Evolutionary conservation across 768 basidiomycete genomes (phyloP).

Genomic region (Pleurotus sapidus): DNA sequence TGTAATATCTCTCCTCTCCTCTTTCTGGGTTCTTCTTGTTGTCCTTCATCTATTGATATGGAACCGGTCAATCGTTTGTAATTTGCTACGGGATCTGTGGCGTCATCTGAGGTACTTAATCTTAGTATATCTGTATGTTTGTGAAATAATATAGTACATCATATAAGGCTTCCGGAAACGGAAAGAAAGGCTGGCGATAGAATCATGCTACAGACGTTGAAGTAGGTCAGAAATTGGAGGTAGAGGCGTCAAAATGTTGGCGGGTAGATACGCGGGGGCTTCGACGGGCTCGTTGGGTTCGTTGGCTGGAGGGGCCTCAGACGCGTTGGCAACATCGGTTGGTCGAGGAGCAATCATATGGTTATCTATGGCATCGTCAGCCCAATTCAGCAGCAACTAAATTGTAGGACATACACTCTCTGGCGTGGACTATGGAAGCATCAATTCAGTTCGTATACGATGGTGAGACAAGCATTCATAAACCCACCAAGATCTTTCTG

Average conservation of each 20-base stretch:
- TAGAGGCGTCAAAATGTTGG: neutral
- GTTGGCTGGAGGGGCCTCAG: neutral
- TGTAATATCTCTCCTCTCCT: too few species aligned
- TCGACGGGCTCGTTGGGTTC: neutral
- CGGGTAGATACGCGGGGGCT: neutral
- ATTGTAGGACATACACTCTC: slow-evolving; percentile 56
- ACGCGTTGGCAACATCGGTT: slow-evolving; percentile 8
- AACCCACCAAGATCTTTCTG: slow-evolving; percentile 68
- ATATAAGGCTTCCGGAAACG: too few species aligned
- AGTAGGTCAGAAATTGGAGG: neutral
- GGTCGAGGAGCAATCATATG: slow-evolving; percentile 31
- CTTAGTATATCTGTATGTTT: neutral
- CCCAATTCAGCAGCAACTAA: neutral
- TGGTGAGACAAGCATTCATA: neutral
- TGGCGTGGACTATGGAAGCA: slow-evolving; percentile 56
- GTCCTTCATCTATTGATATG: neutral
- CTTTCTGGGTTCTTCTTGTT: neutral
- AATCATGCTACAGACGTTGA: too few species aligned
- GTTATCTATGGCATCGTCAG: slow-evolving; percentile 29
- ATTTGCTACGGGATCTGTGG: neutral
- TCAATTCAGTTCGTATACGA: neutral
- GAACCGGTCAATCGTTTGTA: neutral
- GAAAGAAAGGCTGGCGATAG: too few species aligned
- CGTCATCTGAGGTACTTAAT: neutral
- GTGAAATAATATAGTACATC: neutral